phyloP scores from a whole-genome alignment of 129 eudicot genomes.

The Centella asiatica region DNA sequence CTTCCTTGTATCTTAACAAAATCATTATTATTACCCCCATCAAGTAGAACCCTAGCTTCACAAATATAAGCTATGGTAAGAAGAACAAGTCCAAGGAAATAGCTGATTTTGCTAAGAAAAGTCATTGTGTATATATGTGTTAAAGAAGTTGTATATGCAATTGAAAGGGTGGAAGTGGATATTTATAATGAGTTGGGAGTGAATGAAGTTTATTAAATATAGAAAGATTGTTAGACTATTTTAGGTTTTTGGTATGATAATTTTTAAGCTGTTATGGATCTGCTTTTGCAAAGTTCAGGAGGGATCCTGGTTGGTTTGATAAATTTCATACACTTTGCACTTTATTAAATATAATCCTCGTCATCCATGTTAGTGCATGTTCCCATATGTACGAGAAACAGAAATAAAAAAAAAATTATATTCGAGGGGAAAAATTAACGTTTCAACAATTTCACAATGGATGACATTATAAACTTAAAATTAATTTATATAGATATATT shows the following conservation, averaged over 20 bases:
- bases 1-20: constrained; percentile 13
- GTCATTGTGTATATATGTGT: constrained; percentile 1
- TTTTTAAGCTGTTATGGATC: constrained; percentile 1
- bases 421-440: too few species aligned
- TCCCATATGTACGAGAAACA: background rate
- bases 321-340: background rate
- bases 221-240: constrained; percentile 21
- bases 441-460: too few species aligned
- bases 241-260: constrained; percentile 12
- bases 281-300: background rate
- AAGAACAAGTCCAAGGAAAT: background rate
- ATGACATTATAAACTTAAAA: too few species aligned
- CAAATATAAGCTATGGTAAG: constrained; percentile 1
- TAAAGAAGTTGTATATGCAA: background rate
- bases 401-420: too few species aligned
- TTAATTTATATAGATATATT: too few species aligned
- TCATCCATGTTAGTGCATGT: background rate
- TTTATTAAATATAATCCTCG: background rate
- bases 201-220: constrained; percentile 24
- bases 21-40: background rate
- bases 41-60: background rate
- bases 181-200: constrained; percentile 17
- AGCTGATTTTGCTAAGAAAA: background rate
- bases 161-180: background rate
- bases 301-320: background rate